A percentile compares a stretch with the other conserved stretches of the same genome.
Conservation (phyloP, 2,329 filamentous ascomycete species). For the Pleoardoris graminearum region DNA sequence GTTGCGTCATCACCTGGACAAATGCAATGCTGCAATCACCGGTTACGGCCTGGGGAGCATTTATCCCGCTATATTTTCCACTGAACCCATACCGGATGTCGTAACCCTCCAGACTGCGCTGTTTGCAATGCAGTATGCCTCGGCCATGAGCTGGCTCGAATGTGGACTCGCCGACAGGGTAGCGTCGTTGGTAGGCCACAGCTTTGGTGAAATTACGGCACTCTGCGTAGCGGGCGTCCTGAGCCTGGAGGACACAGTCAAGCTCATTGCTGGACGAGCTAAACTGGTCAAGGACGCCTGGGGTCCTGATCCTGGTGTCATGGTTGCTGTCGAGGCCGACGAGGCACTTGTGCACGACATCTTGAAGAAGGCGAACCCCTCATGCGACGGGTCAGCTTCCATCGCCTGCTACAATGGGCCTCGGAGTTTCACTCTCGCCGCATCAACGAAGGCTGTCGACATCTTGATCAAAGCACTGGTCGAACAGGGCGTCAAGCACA, state of each 20-base stretch:
- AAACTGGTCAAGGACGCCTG: conserved; percentile 37
- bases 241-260: conserved; percentile 37
- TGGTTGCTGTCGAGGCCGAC: conserved; percentile 31
- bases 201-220: conserved; percentile 47
- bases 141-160: conserved; percentile 33
- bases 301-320: conserved; percentile 42
- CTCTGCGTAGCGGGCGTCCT: conserved; percentile 41
- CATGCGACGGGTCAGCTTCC: conserved; percentile 29
- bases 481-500: background rate
- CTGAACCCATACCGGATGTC: conserved; percentile 11
- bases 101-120: conserved; percentile 32
- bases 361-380: conserved; percentile 3
- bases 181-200: conserved; percentile 40
- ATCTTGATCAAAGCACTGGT: background rate
- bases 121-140: conserved; percentile 39
- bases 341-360: background rate
- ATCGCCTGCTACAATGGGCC: conserved; percentile 52
- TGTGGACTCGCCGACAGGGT: conserved; percentile 15
- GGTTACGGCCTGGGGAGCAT: conserved; percentile 13
- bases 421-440: conserved; percentile 48
- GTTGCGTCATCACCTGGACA: conserved; percentile 19
- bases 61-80: conserved; percentile 20
- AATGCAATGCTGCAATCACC: conserved; percentile 9
- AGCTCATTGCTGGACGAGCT: conserved; percentile 33
- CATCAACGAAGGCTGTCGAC: conserved; percentile 20